Evolutionary conservation across 257 asterid species (phyloP).

Genomic region (Jasminum sambac): DNA sequence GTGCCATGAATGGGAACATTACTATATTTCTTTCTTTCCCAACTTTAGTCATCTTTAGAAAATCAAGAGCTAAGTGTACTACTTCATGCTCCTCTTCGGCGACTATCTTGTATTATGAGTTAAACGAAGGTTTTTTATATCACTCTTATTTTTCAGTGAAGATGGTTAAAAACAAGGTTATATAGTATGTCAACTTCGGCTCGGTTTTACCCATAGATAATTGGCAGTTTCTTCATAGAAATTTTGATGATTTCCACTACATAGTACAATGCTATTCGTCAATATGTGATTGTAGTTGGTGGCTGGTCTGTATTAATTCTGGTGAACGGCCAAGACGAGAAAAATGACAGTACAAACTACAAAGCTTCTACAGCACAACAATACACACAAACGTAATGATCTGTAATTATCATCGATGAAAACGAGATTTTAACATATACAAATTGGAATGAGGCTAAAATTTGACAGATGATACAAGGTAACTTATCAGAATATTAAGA

Average conservation of each 20-base stretch:
- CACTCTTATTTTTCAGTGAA: not conserved
- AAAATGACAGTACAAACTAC: no score
- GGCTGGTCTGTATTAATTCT: not conserved
- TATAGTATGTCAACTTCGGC: not conserved
- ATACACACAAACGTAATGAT: no score
- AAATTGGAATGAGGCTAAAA: not conserved
- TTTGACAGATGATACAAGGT: not conserved
- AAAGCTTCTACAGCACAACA: no score
- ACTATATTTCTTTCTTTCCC: constrained; percentile 9
- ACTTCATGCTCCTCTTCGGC: not conserved
- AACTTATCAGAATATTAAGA: not conserved
- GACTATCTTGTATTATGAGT: not conserved
- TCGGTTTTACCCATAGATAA: not conserved
- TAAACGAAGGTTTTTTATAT: not conserved
- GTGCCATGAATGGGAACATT: constrained; percentile 41
- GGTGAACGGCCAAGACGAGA: not conserved
- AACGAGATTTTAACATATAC: not conserved
- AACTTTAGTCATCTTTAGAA: not conserved
- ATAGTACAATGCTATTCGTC: not conserved
- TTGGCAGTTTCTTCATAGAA: not conserved
- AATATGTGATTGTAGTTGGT: not conserved
- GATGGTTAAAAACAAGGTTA: not conserved
- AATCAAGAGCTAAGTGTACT: not conserved
- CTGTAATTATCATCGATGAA: no score
- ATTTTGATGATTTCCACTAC: not conserved